A percentile compares a stretch with the other conserved stretches of the same genome.
Conservation (phyloP, 2,329 filamentous ascomycete genomes). For the Acephala macrosclerotiorum region DNA sequence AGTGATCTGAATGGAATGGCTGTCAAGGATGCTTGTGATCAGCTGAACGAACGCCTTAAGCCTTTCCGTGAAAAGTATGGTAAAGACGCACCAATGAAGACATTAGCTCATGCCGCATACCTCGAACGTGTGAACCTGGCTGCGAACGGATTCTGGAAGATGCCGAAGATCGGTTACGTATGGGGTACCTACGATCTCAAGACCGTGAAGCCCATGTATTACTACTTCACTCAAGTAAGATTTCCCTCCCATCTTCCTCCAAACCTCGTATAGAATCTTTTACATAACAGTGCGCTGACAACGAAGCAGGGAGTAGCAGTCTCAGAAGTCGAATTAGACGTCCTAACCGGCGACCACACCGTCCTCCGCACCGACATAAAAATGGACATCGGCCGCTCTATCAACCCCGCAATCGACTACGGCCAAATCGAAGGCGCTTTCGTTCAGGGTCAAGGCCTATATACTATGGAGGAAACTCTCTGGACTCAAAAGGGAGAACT, state of each 20-base stretch:
- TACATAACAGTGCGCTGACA: too few species aligned
- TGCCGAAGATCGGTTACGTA: slow-evolving; percentile 90
- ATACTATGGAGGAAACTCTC: slow-evolving; percentile 76
- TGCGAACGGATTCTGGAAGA: slow-evolving; percentile 95
- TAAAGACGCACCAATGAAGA: slow-evolving; percentile 78
- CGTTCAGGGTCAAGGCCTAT: slow-evolving; percentile 78
- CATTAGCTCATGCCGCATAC: slow-evolving; percentile 89
- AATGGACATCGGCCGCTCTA: slow-evolving; percentile 86
- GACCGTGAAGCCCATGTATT: slow-evolving; percentile 73
- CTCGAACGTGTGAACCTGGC: slow-evolving; percentile 93
- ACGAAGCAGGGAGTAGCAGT: slow-evolving; percentile 77
- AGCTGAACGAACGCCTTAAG: slow-evolving; percentile 83
- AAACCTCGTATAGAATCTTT: background rate
- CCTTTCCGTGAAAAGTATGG: slow-evolving; percentile 87
- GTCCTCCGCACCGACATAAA: slow-evolving; percentile 88
- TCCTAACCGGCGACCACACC: slow-evolving; percentile 90
- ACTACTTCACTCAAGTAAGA: slow-evolving; percentile 85
- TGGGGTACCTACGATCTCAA: slow-evolving; percentile 90
- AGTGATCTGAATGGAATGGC: slow-evolving; percentile 97
- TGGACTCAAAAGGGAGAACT: slow-evolving; percentile 68
- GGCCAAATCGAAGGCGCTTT: slow-evolving; percentile 85
- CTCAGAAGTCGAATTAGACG: slow-evolving; percentile 90
- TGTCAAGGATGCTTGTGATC: slow-evolving; percentile 86
- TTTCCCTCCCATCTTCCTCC: background rate
- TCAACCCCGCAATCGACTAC: slow-evolving; percentile 77